Evolutionary conservation across 139 green algal genomes (phyloP).

Genomic region (Microglena sp.): DNA sequence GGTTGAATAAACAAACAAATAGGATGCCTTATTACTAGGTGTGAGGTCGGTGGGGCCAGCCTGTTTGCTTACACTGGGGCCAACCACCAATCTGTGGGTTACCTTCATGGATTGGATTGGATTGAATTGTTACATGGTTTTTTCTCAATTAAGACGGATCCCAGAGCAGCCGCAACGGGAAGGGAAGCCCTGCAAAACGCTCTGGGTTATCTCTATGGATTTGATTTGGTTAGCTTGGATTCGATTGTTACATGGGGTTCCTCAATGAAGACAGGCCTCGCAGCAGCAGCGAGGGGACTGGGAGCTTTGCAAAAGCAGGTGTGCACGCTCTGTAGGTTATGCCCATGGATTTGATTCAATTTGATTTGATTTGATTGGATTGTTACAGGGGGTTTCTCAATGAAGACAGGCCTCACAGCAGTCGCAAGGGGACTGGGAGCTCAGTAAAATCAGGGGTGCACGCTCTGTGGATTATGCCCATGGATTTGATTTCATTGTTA

Average conservation of each 20-base stretch:
- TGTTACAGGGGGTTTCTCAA: conserved; percentile 7
- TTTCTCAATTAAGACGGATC: conserved; percentile 22
- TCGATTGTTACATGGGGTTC: background rate
- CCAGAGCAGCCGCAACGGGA: conserved; percentile 23
- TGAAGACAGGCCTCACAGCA: conserved; percentile 19
- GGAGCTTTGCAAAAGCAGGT: conserved; percentile 8
- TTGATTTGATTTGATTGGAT: background rate
- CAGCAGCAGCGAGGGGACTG: conserved; percentile 24
- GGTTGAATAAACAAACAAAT: background rate
- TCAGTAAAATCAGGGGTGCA: conserved; percentile 4
- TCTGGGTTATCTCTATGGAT: background rate
- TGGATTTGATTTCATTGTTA: background rate
- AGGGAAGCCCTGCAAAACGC: conserved; percentile 19
- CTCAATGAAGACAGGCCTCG: conserved; percentile 25
- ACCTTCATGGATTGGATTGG: background rate
- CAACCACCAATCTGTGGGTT: too few relatives aligned
- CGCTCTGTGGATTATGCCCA: background rate
- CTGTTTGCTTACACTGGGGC: too few relatives aligned
- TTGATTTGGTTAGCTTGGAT: background rate
- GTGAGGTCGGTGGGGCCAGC: too few relatives aligned
- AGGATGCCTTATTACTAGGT: too few relatives aligned
- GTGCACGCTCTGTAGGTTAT: background rate
- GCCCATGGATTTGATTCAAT: background rate
- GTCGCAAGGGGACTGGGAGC: conserved; percentile 24
- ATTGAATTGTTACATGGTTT: too few relatives aligned